Evolutionary conservation across 495 filamentous ascomycete genomes (phyloP).

Genomic region (Podospora fimiseda): DNA sequence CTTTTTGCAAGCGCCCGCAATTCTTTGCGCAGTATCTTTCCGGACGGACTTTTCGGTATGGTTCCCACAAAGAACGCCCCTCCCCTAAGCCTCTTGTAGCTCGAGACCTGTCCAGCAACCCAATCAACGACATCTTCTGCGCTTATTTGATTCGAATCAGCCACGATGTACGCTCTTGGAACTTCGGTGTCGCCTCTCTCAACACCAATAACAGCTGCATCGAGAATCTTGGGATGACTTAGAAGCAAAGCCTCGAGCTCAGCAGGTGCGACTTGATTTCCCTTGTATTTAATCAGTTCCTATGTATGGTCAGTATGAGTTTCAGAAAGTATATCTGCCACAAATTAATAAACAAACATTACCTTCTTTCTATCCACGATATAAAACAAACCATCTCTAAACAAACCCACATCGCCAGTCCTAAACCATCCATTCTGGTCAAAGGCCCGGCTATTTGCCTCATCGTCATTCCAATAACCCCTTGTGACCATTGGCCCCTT

Average conservation of each 20-base stretch:
- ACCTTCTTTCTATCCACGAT: slow-evolving; percentile 70
- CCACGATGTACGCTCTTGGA: slow-evolving; percentile 67
- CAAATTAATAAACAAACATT: slow-evolving; percentile 3
- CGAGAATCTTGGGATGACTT: slow-evolving; percentile 60
- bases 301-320: neutral
- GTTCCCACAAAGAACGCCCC: slow-evolving; percentile 69
- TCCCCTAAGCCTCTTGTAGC: slow-evolving; percentile 68
- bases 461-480: slow-evolving; percentile 60
- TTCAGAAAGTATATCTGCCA: neutral
- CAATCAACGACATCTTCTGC: slow-evolving; percentile 25
- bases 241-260: slow-evolving; percentile 72
- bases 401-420: slow-evolving; percentile 60
- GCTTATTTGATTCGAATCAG: slow-evolving; percentile 18
- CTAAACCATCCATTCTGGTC: slow-evolving; percentile 53
- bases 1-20: slow-evolving; percentile 30
- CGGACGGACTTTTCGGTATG: slow-evolving; percentile 74
- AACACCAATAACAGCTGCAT: slow-evolving; percentile 74
- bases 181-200: slow-evolving; percentile 64
- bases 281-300: slow-evolving; percentile 45
- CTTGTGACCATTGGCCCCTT: slow-evolving; percentile 54
- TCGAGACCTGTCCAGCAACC: slow-evolving; percentile 48
- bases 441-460: slow-evolving; percentile 55
- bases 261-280: slow-evolving; percentile 71
- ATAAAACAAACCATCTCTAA: slow-evolving; percentile 43
- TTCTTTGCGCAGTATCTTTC: slow-evolving; percentile 74